Conservation (phyloP, 495 filamentous ascomycete genomes). For the Daldinia decipiens region DNA sequence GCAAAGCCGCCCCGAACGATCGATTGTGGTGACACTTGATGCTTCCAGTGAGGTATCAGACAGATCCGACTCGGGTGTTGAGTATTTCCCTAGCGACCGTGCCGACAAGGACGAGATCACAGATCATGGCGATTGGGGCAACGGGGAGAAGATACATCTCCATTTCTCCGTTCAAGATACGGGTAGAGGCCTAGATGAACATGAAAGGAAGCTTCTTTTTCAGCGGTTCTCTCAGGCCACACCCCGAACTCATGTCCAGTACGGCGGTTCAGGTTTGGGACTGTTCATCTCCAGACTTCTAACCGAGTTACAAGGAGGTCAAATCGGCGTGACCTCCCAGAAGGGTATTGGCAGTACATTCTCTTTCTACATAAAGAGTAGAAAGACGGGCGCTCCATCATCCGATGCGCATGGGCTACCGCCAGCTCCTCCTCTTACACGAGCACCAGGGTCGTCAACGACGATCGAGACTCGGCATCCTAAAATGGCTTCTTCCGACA, state of each 20-base stretch:
- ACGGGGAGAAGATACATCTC: slow-evolving; percentile 73
- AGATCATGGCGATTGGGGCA: slow-evolving; percentile 71
- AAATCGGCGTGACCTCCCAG: slow-evolving; percentile 80
- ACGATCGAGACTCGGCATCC: slow-evolving; percentile 42
- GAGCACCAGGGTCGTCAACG: slow-evolving; percentile 45
- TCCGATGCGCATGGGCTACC: slow-evolving; percentile 34
- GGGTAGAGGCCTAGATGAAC: slow-evolving; percentile 76
- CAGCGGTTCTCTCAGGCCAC: slow-evolving; percentile 81
- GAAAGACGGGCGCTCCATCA: slow-evolving; percentile 42
- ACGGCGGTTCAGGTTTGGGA: slow-evolving; percentile 84
- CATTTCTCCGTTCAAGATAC: slow-evolving; percentile 82
- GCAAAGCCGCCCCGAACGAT: slow-evolving; percentile 62
- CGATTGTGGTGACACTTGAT: slow-evolving; percentile 75
- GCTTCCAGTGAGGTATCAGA: slow-evolving; percentile 68
- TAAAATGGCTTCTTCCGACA: slow-evolving; percentile 17
- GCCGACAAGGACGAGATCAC: slow-evolving; percentile 62
- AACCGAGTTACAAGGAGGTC: slow-evolving; percentile 83
- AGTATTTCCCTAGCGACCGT: slow-evolving; percentile 66
- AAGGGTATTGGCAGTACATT: slow-evolving; percentile 82
- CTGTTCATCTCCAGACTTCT: slow-evolving; percentile 83
- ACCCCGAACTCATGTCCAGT: slow-evolving; percentile 80
- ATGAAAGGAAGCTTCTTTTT: slow-evolving; percentile 80
- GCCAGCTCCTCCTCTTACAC: slow-evolving; percentile 44
- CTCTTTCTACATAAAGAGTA: slow-evolving; percentile 75
- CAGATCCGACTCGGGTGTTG: slow-evolving; percentile 51